These are phyloP conservation scores for Sporothrix schenckii DNA, from an alignment of 2,329 filamentous ascomycete species.

Conservation along the genomic window DNA sequence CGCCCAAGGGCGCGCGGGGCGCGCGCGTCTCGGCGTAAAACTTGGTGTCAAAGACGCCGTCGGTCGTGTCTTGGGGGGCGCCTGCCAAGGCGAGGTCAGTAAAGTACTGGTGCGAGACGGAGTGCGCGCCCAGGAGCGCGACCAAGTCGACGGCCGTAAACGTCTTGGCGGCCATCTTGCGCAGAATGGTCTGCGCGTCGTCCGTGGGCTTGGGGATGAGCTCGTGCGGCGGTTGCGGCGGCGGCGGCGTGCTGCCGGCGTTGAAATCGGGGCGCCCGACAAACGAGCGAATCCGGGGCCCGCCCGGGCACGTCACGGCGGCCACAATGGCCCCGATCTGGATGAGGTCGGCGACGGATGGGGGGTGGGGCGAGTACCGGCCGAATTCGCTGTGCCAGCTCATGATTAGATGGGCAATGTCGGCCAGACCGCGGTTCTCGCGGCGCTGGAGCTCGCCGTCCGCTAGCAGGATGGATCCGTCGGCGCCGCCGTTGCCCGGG, in stretches of 20 bases:
- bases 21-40: conserved; percentile 51
- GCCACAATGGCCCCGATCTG: conserved; percentile 54
- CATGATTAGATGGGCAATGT: conserved; percentile 46
- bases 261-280: conserved; percentile 53
- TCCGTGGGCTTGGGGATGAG: conserved; percentile 51
- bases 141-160: conserved; percentile 54
- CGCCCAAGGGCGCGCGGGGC: conserved; percentile 40
- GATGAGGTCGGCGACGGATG: conserved; percentile 59
- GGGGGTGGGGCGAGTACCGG: conserved; percentile 37
- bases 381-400: conserved; percentile 46
- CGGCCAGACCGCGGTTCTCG: conserved; percentile 53
- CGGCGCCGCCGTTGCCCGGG: conserved; percentile 44
- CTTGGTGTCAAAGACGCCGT: conserved; percentile 53
- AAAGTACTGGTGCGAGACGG: conserved; percentile 52
- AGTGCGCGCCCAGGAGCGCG: conserved; percentile 59
- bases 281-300: conserved; percentile 54
- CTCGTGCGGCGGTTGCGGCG: conserved; percentile 47
- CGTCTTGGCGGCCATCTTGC: conserved; percentile 55
- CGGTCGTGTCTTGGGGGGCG: conserved; percentile 52
- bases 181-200: conserved; percentile 48
- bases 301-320: conserved; percentile 55
- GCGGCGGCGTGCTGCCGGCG: conserved; percentile 39
- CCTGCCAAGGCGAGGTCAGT: conserved; percentile 50
- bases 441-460: conserved; percentile 45
- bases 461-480: conserved; percentile 50